Conservation (phyloP, 345 rosid genomes). For the Pistacia atlantica region DNA sequence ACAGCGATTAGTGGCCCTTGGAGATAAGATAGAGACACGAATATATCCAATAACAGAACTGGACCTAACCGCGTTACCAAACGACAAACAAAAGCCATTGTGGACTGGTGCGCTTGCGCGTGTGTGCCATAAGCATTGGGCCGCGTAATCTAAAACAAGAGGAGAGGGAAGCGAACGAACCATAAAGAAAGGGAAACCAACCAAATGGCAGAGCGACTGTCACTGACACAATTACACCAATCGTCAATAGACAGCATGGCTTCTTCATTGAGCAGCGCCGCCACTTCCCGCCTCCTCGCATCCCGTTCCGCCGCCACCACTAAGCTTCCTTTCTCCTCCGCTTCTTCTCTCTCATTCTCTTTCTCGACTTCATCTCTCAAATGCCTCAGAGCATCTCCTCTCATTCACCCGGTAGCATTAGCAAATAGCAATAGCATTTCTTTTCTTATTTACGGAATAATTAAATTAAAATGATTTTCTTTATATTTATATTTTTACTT, state of each 20-base stretch:
- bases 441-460: too few species aligned
- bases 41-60: neutral
- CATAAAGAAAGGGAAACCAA: neutral
- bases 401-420: conserved; percentile 47
- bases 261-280: conserved; percentile 54
- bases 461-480: neutral
- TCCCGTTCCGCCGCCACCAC: conserved; percentile 43
- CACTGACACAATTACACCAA: conserved; percentile 19
- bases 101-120: neutral
- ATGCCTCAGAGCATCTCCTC: conserved; percentile 56
- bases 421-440: neutral
- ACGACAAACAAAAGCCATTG: neutral
- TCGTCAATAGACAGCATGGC: conserved; percentile 40
- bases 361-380: conserved; percentile 47
- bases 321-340: conserved; percentile 32
- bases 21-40: neutral
- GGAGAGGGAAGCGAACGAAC: neutral
- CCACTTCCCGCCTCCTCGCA: conserved; percentile 52
- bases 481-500: neutral
- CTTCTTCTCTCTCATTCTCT: conserved; percentile 28
- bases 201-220: conserved; percentile 13
- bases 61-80: neutral
- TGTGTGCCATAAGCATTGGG: neutral
- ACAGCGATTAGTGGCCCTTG: neutral
- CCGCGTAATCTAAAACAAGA: conserved; percentile 18